Conservation (phyloP, 1,139 yeast genomes). For the Candida frijolesensis region DNA sequence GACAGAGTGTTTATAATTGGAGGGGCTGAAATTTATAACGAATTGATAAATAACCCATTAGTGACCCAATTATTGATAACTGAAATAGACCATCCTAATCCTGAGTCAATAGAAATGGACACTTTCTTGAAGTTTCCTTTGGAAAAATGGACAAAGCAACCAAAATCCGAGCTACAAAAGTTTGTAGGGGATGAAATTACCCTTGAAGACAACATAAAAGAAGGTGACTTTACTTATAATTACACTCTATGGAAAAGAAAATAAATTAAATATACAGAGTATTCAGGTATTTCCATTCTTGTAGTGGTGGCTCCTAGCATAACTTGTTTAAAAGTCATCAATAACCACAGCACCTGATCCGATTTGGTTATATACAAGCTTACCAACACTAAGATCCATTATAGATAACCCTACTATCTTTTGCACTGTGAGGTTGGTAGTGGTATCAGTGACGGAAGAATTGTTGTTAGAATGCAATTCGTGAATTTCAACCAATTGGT, state of each 20-base stretch:
- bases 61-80: slow-evolving; percentile 73
- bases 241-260: slow-evolving; percentile 19
- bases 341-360: slow-evolving; percentile 14
- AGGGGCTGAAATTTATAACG: slow-evolving; percentile 84
- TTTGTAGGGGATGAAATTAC: slow-evolving; percentile 42
- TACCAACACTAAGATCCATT: slow-evolving; percentile 59
- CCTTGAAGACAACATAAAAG: slow-evolving; percentile 42
- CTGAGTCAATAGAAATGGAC: slow-evolving; percentile 55
- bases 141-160: slow-evolving; percentile 38
- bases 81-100: slow-evolving; percentile 49
- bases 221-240: slow-evolving; percentile 32
- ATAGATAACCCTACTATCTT: slow-evolving; percentile 63
- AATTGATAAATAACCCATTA: slow-evolving; percentile 42
- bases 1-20: slow-evolving; percentile 83
- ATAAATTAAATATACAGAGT: neutral
- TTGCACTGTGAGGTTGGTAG: slow-evolving; percentile 38
- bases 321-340: slow-evolving; percentile 14
- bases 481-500: slow-evolving; percentile 48
- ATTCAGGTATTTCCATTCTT: neutral
- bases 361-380: slow-evolving; percentile 22
- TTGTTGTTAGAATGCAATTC: slow-evolving; percentile 25
- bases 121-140: slow-evolving; percentile 54
- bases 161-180: slow-evolving; percentile 34
- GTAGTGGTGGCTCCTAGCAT: neutral
- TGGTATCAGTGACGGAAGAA: slow-evolving; percentile 12